Evolutionary conservation across 257 asterid genomes (phyloP).

Genomic region (Henckelia pumila): DNA sequence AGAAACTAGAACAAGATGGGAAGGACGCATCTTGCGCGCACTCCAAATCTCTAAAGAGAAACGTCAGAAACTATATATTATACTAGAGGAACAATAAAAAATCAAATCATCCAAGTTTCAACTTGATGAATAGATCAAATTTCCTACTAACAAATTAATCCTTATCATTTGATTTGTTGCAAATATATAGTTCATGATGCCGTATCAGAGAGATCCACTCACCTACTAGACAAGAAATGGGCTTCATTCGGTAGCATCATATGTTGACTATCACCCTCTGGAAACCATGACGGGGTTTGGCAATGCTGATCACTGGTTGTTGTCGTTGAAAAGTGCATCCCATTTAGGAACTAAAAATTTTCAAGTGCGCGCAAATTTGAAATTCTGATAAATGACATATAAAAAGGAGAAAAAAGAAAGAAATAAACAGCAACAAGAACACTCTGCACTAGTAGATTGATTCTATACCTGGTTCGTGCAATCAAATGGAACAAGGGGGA

Average conservation of each 20-base stretch:
- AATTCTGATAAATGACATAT: constrained; percentile 21
- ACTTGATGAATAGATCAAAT: neutral
- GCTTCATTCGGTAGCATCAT: constrained; percentile 49
- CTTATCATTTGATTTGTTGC: neutral
- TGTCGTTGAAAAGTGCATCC: constrained; percentile 38
- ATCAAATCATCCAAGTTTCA: neutral
- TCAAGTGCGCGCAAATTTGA: constrained; percentile 18
- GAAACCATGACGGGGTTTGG: constrained; percentile 54
- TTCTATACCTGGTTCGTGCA: constrained; percentile 56
- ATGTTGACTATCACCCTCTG: constrained; percentile 46
- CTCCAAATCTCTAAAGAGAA: constrained; percentile 46
- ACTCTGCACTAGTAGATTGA: constrained; percentile 6
- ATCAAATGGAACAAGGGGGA: constrained; percentile 45
- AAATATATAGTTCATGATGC: too few species aligned
- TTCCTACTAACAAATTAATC: neutral
- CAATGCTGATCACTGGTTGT: constrained; percentile 47
- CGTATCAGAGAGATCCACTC: constrained; percentile 19
- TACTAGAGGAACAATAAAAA: constrained; percentile 1
- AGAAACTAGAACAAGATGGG: constrained; percentile 45
- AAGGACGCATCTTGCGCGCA: constrained; percentile 46
- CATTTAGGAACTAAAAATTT: constrained; percentile 47
- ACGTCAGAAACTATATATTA: constrained; percentile 12
- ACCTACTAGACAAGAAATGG: constrained; percentile 52
- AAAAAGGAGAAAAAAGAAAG: constrained; percentile 2
- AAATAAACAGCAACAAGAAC: neutral